Base-by-base conservation (phyloP, 2,329 filamentous ascomycete genomes). In the Fusarium sp. region DNA sequence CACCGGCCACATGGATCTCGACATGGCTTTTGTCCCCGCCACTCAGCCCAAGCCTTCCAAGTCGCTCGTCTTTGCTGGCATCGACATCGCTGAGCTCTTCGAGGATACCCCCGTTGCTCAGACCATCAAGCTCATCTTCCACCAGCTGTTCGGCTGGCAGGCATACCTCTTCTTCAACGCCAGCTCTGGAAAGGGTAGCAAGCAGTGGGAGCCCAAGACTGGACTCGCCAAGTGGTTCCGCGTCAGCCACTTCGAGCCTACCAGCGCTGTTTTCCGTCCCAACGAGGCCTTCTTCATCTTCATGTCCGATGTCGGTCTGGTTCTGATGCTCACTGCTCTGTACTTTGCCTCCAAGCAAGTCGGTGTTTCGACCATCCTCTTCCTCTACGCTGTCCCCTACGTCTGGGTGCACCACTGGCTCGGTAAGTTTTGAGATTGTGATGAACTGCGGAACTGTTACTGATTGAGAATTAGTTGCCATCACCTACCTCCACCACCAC, bases 401-500 rank as follows among this genome's bases (percentile, higher is more conserved):
- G 75, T 91, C 63, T 92, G 90, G 90, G 85, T 91, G 34, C 89
- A 92, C 81, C 87, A 91, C 82, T 92, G 89, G 89, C 84, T 92
- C 55, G 85, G 86, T 88, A 80, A 73, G 84, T 40, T 33, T 46
- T 53, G 14, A 8, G 6, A 5, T 17, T 6, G 28, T 11, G n/a
- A 39, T 17, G 26, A 39, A 49, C 39, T 17, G 15, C 10, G 24
- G 52, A 34, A 38, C 15, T 42, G 36, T 42, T 13, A 26, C 60
- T 69, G 33, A 72, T 46, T 33, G 31, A 20, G 38, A 26, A 42
- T 28, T 61, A 89, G 90, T 93, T 20, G 90, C 90, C 67, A 92
- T 93, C 76, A 93, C 91, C 48, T 93, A 91, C 79, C 88, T 93
- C 20, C 91, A 93, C 79, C 91, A 93, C 83, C 91, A 89, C 57